Conservation (phyloP, 2,329 filamentous ascomycete genomes). For the Penicillium thymicola region DNA sequence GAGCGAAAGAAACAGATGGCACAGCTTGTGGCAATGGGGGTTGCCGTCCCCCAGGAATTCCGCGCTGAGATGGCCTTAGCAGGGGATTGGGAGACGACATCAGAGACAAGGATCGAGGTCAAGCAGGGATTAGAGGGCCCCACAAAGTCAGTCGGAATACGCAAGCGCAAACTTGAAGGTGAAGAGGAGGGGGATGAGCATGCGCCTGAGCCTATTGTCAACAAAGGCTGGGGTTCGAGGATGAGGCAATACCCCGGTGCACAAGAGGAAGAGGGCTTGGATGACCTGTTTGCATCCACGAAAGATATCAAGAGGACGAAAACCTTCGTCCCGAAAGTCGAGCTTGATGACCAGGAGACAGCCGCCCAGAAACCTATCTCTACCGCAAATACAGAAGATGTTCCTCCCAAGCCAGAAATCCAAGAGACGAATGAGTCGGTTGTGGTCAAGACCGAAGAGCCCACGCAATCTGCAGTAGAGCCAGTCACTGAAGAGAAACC, state of each 20-base stretch:
- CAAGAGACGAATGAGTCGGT: slow-evolving; percentile 13
- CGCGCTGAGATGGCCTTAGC: slow-evolving; percentile 79
- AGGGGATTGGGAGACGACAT: slow-evolving; percentile 78
- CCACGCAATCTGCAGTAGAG: slow-evolving; percentile 3
- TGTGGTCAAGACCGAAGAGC: slow-evolving; percentile 30
- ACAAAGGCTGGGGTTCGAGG: slow-evolving; percentile 45
- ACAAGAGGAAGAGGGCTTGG: slow-evolving; percentile 40
- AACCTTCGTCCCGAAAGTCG: slow-evolving; percentile 9
- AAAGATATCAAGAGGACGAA: slow-evolving; percentile 39
- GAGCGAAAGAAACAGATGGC: slow-evolving; percentile 81
- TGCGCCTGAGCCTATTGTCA: slow-evolving; percentile 31
- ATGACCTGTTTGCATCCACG: slow-evolving; percentile 43
- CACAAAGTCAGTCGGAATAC: slow-evolving; percentile 40
- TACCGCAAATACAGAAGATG: slow-evolving; percentile 17
- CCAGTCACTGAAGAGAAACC: slow-evolving; percentile 8
- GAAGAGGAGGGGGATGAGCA: slow-evolving; percentile 41
- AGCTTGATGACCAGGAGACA: slow-evolving; percentile 15
- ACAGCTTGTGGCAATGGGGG: slow-evolving; percentile 82
- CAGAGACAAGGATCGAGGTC: slow-evolving; percentile 44
- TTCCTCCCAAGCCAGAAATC: slow-evolving; percentile 4
- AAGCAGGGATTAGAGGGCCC: slow-evolving; percentile 42
- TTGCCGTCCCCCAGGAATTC: slow-evolving; percentile 76
- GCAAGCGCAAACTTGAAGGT: slow-evolving; percentile 46
- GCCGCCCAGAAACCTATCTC: slow-evolving; percentile 3
- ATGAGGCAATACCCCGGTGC: slow-evolving; percentile 41